Conservation (phyloP, 495 filamentous ascomycete species). For the Xylaria nigripes region DNA sequence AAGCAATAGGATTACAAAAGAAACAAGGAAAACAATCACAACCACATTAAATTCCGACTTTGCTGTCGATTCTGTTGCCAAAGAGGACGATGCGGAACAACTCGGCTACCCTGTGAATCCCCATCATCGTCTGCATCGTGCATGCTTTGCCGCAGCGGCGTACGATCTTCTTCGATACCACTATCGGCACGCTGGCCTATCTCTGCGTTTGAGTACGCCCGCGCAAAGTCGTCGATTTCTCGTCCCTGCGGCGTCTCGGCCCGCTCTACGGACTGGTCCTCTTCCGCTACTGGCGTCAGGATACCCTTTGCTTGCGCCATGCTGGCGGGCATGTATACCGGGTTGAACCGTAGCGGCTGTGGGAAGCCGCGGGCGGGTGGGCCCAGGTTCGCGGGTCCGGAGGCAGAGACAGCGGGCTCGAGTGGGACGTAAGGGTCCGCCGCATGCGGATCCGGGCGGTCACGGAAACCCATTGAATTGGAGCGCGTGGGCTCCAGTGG, state of each 20-base stretch:
- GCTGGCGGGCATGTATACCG: slow-evolving; percentile 2
- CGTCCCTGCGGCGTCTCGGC: slow-evolving; percentile 17
- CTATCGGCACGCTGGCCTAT: slow-evolving; percentile 34
- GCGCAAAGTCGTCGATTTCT: slow-evolving; percentile 37
- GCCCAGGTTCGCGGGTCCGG: slow-evolving; percentile 1
- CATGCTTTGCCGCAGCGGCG: slow-evolving; percentile 13
- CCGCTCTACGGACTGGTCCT: slow-evolving; percentile 3
- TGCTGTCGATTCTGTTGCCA: slow-evolving; percentile 44
- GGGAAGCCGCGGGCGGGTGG: slow-evolving; percentile 13
- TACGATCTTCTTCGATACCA: slow-evolving; percentile 5
- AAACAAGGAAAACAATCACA: slow-evolving; percentile 20
- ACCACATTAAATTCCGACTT: slow-evolving; percentile 41
- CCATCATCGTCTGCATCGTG: slow-evolving; percentile 7
- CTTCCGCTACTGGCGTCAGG: slow-evolving; percentile 23
- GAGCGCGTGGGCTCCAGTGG: slow-evolving; percentile 8
- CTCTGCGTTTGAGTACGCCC: slow-evolving; percentile 30
- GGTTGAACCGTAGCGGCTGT: slow-evolving; percentile 23
- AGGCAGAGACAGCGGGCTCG: slow-evolving; percentile 5
- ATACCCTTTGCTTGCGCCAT: slow-evolving; percentile 16
- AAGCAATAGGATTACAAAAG: not conserved
- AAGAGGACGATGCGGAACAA: slow-evolving; percentile 26
- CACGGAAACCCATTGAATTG: slow-evolving; percentile 2
- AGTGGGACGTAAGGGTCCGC: not conserved
- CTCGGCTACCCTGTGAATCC: not conserved
- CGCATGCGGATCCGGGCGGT: slow-evolving; percentile 2